Base-by-base conservation (phyloP, 2,329 filamentous ascomycete species). In the Didymella segeticola region DNA sequence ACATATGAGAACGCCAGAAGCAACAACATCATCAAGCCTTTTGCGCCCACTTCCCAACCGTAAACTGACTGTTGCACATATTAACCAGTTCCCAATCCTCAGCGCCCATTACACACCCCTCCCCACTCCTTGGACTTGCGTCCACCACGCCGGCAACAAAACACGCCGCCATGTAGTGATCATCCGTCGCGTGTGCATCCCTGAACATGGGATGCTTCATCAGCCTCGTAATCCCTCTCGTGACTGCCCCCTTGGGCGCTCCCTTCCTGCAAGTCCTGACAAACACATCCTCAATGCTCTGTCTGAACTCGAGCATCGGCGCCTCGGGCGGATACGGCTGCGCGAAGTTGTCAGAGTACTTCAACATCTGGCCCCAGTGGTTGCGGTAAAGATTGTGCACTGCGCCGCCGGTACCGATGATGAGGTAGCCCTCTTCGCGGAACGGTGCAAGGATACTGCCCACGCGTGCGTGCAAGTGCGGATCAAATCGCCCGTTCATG, bases 311-410 rank as follows among this genome's bases (percentile, higher is more conserved):
- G 39, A 89, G 69, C 15, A 86, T 83, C 77, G 83, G 85, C 0
- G 77, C 71, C 57, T 83, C 86, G 0, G 86, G 86, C 2, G 86
- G 83, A 1, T 77, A 79, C 27, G 79, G 77, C 75, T 84, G 81
- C 0, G 83, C 85, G 51, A 88, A 86, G 65, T 86, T 88, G 70
- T 88, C 85, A 8, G 80, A 75, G 68, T 84, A 83, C n/a, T 70
- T 75, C 14, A 89, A 64, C 84, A 90, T 89, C 0, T 84, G 85
- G 0, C 65, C 73, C 86, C 86, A 89, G 34, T 79, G 68, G 67
- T 90, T 89, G 15, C 87, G 83, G 68, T 87, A 89, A 1, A 90
- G 79, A 61, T 89, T 90, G 71, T 89, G 87, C 0, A 90, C 87
- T 1, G 86, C 83, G 29, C 87, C 87, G 14, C 87, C 83, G 0